phyloP scores from a whole-genome alignment of 2,329 filamentous ascomycete species.

The Sarocladium kiliense region DNA sequence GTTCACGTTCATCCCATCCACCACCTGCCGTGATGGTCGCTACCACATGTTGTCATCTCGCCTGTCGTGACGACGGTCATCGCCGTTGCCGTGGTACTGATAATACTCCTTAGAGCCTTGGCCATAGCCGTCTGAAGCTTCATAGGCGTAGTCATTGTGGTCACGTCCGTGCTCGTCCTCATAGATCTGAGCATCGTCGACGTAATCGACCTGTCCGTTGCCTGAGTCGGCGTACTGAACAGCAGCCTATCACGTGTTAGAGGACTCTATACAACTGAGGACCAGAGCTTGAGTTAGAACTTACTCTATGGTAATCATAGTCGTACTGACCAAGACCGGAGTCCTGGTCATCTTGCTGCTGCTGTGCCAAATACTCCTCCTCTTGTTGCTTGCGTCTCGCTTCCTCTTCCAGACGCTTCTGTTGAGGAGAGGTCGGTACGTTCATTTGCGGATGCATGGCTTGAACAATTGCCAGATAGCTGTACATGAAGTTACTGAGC shows the following conservation, averaged over 20 bases:
- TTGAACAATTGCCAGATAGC: conserved; percentile 96
- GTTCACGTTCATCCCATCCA: background rate
- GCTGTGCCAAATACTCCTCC: conserved; percentile 42
- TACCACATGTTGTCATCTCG: conserved; percentile 40
- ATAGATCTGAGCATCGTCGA: conserved; percentile 48
- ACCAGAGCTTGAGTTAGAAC: too few species aligned
- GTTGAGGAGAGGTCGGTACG: conserved; percentile 76
- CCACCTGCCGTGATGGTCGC: background rate
- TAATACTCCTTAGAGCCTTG: conserved; percentile 37
- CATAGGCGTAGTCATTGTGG: conserved; percentile 31
- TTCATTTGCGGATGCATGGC: conserved; percentile 97
- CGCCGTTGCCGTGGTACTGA: conserved; percentile 28
- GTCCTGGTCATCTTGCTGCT: conserved; percentile 40
- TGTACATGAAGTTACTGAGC: conserved; percentile 99
- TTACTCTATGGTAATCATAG: conserved; percentile 49
- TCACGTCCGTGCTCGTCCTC: conserved; percentile 45
- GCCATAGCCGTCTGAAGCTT: conserved; percentile 31
- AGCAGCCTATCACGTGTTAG: conserved; percentile 29
- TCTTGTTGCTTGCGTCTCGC: conserved; percentile 44
- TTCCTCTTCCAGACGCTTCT: conserved; percentile 56
- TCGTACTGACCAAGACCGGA: conserved; percentile 46
- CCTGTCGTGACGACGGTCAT: conserved; percentile 29
- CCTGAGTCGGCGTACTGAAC: conserved; percentile 42
- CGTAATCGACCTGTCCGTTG: conserved; percentile 42
- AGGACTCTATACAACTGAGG: too few species aligned